These are phyloP conservation scores for Saccharata proteae DNA, from an alignment of 2,329 filamentous ascomycete species.

Conservation along the genomic window DNA sequence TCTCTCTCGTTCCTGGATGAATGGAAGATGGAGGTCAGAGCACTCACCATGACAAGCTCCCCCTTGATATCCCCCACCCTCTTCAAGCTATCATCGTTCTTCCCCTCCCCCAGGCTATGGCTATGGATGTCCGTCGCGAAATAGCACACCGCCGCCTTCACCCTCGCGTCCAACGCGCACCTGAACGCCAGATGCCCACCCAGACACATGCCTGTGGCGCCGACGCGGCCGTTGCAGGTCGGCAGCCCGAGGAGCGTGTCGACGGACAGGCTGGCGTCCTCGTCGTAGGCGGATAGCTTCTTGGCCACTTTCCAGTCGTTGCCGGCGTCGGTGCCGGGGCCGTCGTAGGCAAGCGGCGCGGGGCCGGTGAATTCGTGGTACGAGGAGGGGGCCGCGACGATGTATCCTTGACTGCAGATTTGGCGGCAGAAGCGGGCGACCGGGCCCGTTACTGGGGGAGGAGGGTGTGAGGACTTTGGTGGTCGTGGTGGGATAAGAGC, in stretches of 20 bases:
- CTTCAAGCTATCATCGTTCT: conserved; percentile 49
- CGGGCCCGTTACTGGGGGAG: conserved; percentile 68
- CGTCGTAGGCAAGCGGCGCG: conserved; percentile 74
- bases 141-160: conserved; percentile 70
- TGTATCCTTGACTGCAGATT: conserved; percentile 86
- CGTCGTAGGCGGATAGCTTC: conserved; percentile 75
- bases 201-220: conserved; percentile 81
- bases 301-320: conserved; percentile 80
- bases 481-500: conserved; percentile 3
- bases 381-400: conserved; percentile 77
- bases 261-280: conserved; percentile 35
- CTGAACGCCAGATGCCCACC: conserved; percentile 76
- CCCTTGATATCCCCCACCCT: conserved; percentile 57
- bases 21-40: neutral
- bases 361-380: conserved; percentile 91
- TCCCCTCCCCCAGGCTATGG: conserved; percentile 58
- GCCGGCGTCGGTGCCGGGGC: conserved; percentile 72
- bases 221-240: conserved; percentile 62
- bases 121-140: conserved; percentile 88
- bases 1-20: no score
- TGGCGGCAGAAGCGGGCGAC: conserved; percentile 82
- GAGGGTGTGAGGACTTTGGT: conserved; percentile 4
- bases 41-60: conserved; percentile 59
- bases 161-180: conserved; percentile 60
- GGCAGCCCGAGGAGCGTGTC: conserved; percentile 27